A percentile compares a stretch with the other conserved stretches of the same genome.
These are phyloP conservation scores for Alternaria ethzedia DNA, from an alignment of 2,329 filamentous ascomycete genomes.

Conservation along the genomic window DNA sequence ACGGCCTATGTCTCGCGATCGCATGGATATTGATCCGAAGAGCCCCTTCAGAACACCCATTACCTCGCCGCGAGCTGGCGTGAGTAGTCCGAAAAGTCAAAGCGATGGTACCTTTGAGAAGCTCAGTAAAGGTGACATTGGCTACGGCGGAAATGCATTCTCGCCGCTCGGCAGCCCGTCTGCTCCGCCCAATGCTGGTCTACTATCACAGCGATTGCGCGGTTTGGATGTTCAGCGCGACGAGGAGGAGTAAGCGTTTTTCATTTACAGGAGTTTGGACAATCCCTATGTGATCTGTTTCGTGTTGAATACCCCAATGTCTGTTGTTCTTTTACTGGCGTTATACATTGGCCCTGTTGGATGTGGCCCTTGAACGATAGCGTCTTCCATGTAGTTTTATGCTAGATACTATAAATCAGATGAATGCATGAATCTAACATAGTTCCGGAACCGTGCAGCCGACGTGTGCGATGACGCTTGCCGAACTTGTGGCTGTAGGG, in stretches of 20 bases:
- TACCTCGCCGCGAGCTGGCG: conserved; percentile 25
- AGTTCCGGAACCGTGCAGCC: neutral
- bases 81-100: conserved; percentile 20
- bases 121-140: conserved; percentile 67
- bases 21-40: conserved; percentile 39
- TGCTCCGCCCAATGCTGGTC: conserved; percentile 70
- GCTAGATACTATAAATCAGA: too few relatives aligned
- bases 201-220: conserved; percentile 73
- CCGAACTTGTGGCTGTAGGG: neutral
- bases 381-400: too few relatives aligned
- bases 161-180: conserved; percentile 31
- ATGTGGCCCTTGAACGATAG: neutral
- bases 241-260: conserved; percentile 8
- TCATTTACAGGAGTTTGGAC: neutral
- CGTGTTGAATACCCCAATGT: conserved; percentile 1
- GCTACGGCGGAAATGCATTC: conserved; percentile 49
- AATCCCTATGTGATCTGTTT: neutral
- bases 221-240: conserved; percentile 61
- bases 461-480: neutral
- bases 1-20: conserved; percentile 39
- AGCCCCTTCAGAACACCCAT: conserved; percentile 33
- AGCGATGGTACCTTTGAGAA: conserved; percentile 64
- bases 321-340: neutral
- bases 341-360: neutral
- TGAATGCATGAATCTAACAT: too few relatives aligned